Evolutionary conservation across 805 yeast genomes (phyloP).

Genomic region (Cephaloascus fragrans): DNA sequence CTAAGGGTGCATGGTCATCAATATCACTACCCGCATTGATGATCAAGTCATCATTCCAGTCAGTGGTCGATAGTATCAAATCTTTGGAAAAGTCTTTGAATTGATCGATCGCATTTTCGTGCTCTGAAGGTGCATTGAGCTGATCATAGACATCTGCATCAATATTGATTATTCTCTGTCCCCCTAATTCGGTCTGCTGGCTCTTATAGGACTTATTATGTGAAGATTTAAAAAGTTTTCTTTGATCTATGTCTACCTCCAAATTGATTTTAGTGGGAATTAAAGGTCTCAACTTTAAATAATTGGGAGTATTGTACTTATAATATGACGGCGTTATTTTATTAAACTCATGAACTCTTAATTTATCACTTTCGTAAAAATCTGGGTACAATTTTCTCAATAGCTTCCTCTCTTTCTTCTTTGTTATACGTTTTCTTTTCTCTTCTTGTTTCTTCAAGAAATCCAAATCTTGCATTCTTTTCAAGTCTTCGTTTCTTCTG

Average conservation of each 20-base stretch:
- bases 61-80: constrained; percentile 57
- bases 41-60: constrained; percentile 66
- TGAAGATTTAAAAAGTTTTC: constrained; percentile 35
- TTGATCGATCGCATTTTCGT: constrained; percentile 5
- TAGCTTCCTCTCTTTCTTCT: constrained; percentile 16
- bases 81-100: constrained; percentile 40
- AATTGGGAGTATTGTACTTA: constrained; percentile 41
- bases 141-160: not conserved
- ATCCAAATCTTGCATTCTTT: not conserved
- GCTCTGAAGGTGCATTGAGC: not conserved
- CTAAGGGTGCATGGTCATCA: not conserved
- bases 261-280: constrained; percentile 50
- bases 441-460: constrained; percentile 6
- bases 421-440: constrained; percentile 17
- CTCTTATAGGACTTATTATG: not conserved
- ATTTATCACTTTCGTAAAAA: constrained; percentile 42
- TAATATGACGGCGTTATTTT: constrained; percentile 50
- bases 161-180: constrained; percentile 13
- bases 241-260: constrained; percentile 56
- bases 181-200: not conserved
- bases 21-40: constrained; percentile 37
- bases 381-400: constrained; percentile 51
- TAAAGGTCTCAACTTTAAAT: constrained; percentile 26
- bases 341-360: constrained; percentile 59
- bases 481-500: not conserved